phyloP scores from a whole-genome alignment of 169 alveolate genomes.

The Neospora caninum region DNA sequence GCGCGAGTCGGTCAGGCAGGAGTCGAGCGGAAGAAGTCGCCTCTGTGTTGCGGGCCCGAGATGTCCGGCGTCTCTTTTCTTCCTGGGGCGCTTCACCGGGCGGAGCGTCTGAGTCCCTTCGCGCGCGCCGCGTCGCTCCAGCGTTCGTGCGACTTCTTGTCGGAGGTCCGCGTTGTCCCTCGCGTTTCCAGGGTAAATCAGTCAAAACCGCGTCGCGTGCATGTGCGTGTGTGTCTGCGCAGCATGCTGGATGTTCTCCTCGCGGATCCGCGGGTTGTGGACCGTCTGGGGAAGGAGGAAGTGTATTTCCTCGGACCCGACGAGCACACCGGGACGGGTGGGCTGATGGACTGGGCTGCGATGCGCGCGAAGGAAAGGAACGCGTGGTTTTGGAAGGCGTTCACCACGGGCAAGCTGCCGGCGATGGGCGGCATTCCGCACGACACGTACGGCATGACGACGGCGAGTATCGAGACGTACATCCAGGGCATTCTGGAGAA shows the following conservation, averaged over 20 bases:
- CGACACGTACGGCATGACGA: slow-evolving; percentile 89
- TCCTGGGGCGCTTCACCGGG: no score
- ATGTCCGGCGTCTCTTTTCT: no score
- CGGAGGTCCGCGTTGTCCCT: no score
- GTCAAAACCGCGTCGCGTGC: no score
- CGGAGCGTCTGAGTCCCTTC: no score
- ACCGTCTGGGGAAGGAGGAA: slow-evolving; percentile 60
- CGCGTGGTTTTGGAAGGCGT: slow-evolving; percentile 79
- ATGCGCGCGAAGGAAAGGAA: slow-evolving; percentile 80
- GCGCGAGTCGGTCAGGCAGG: no score
- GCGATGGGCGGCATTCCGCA: slow-evolving; percentile 90
- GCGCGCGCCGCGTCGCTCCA: no score
- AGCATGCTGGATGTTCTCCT: slow-evolving; percentile 46
- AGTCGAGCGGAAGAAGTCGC: no score
- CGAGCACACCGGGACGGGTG: slow-evolving; percentile 78
- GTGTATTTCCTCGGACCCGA: slow-evolving; percentile 51
- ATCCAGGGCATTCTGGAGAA: slow-evolving; percentile 71
- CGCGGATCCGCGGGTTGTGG: slow-evolving; percentile 69
- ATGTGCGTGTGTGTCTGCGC: not conserved
- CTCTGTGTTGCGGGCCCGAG: no score
- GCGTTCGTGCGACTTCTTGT: no score
- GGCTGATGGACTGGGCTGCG: slow-evolving; percentile 88
- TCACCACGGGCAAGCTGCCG: slow-evolving; percentile 88
- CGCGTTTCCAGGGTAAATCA: no score
- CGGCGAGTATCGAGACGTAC: slow-evolving; percentile 71